phyloP scores from a whole-genome alignment of 177 flowering plant species.

The Tripterygium wilfordii region DNA sequence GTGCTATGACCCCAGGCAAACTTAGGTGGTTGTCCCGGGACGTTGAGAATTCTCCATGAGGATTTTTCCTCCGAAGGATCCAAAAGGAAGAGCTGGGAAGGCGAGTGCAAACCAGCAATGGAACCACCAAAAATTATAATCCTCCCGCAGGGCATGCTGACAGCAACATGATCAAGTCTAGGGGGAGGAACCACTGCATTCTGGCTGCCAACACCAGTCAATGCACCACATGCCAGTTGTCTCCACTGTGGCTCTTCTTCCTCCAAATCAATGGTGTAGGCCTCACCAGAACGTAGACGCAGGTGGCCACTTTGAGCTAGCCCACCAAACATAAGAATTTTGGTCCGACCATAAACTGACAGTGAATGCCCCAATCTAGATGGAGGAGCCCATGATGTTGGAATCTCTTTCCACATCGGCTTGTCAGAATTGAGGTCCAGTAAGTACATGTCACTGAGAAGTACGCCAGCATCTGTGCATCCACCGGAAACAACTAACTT shows the following conservation, averaged over 20 bases:
- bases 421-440: conserved; percentile 60
- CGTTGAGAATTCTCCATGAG: conserved; percentile 66
- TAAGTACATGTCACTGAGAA: conserved; percentile 62
- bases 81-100: conserved; percentile 65
- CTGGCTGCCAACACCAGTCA: conserved; percentile 44
- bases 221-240: conserved; percentile 47
- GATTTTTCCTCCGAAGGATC: conserved; percentile 79
- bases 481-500: conserved; percentile 84
- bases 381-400: conserved; percentile 67
- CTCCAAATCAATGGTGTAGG: conserved; percentile 67
- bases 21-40: conserved; percentile 71
- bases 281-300: conserved; percentile 62
- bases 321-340: conserved; percentile 84
- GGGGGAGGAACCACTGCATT: conserved; percentile 69
- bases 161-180: conserved; percentile 83
- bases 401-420: conserved; percentile 77
- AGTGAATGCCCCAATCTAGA: conserved; percentile 76
- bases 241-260: conserved; percentile 71
- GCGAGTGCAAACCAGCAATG: conserved; percentile 65
- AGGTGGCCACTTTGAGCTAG: conserved; percentile 74
- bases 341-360: conserved; percentile 66
- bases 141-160: conserved; percentile 79
- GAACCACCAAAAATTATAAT: conserved; percentile 75
- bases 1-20: conserved; percentile 86
- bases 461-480: conserved; percentile 80